Evolutionary conservation across 768 basidiomycete species (phyloP).

Genomic region (Pleurotus citrinopileatus): DNA sequence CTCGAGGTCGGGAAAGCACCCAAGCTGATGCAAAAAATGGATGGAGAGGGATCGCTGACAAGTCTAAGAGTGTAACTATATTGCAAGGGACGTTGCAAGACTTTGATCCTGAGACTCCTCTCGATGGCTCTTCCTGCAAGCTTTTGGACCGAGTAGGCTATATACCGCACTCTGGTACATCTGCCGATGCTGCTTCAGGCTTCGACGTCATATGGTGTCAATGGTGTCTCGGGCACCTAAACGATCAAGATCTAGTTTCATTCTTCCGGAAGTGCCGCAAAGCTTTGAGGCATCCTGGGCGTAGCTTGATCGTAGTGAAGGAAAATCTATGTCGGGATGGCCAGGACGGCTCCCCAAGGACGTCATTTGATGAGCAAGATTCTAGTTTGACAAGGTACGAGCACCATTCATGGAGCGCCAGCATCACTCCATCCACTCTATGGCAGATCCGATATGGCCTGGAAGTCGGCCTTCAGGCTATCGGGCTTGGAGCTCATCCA

Average conservation of each 20-base stretch:
- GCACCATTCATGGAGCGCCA: conserved; percentile 9
- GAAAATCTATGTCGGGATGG: conserved; percentile 80
- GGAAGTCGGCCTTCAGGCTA: conserved; percentile 70
- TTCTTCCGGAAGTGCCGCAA: conserved; percentile 68
- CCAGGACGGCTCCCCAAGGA: conserved; percentile 42
- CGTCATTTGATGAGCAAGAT: conserved; percentile 80
- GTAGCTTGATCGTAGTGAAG: conserved; percentile 81
- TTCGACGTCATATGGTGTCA: conserved; percentile 97
- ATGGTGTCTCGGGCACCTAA: conserved; percentile 93
- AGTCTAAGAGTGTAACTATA: conserved; percentile 72
- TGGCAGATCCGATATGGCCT: conserved; percentile 81
- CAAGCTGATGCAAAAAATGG: conserved; percentile 17
- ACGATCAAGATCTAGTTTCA: conserved; percentile 67
- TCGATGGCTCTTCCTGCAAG: conserved; percentile 38
- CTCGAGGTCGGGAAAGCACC: conserved; percentile 31
- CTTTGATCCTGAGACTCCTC: conserved; percentile 73
- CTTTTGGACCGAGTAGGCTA: conserved; percentile 70
- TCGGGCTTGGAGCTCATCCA: conserved; percentile 72
- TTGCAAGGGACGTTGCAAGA: conserved; percentile 77
- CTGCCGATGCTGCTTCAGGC: conserved; percentile 47
- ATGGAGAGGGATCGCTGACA: conserved; percentile 70
- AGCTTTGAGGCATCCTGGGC: conserved; percentile 50
- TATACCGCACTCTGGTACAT: conserved; percentile 35
- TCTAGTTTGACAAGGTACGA: conserved; percentile 84
- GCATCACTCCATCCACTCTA: neutral